Base-by-base conservation (phyloP, 139 green algal genomes). In the Picochlorum sp. region DNA sequence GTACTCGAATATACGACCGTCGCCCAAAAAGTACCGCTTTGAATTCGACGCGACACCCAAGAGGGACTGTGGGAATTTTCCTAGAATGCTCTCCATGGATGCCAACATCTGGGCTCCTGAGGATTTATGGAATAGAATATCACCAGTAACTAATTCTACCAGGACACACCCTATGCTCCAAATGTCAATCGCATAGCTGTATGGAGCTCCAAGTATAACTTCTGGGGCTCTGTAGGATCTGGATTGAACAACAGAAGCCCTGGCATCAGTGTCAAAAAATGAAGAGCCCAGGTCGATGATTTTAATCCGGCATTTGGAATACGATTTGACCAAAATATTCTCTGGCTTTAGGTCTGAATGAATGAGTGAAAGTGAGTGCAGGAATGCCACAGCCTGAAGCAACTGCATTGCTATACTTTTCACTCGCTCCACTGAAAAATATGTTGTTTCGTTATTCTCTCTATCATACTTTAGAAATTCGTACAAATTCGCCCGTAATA, bases 271-370 rank as follows among this genome's bases (percentile, higher is more conserved):
- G 51, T 78, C 78, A 72, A 95, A 98, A 81, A 91, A 97, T 45
- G 78, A 89, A 30, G 79, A 92, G 24, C 93, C 93, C 14, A 98
- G 70, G 75, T 98, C 93, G 65, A 98, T 98, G 18, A 98, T 78
- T 74, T 92, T 91, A 64, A 94, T 81, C 60, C 85, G 72, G 70
- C 82, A 88, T 47, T 74, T 74, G 41, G 20, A 76, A 80, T 94
- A 95, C 68, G 60, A 82, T 69, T 92, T 90, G 55, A 98, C 85
- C 55, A 98, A 75, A 65, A 98, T 94, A 81, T 98, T 98, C 56
- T 98, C 92, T 3, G 92, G 92, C 76, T 98, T 98, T 18, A 98
- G 75, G 71, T 98, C 92, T 38, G 85, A 87, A 74, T 98, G 92
- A 54, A 98, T 91, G 34, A 98, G 73, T 13, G 78, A 81, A 31